Base-by-base conservation (phyloP, 169 alveolate genomes). In the Plasmodium coatneyi region DNA sequence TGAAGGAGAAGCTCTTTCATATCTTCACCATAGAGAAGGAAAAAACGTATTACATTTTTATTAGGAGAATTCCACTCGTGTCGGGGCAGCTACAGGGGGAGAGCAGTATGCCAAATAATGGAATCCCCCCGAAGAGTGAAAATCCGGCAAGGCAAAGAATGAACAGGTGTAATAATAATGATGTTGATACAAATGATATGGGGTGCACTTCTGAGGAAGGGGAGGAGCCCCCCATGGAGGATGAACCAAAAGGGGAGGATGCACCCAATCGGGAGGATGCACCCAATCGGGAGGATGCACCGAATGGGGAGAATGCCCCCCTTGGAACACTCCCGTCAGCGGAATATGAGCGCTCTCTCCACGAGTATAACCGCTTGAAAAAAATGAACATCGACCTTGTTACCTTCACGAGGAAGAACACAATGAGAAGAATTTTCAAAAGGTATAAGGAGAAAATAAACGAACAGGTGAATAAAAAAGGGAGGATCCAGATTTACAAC, bases 21-120 rank as follows among this genome's bases (percentile, higher is more conserved):
- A 86, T 86, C 2, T 9, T 9, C 41, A 46, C 86, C 0, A 6
- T 86, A n/a, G 84, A 86, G 80, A 86, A 52, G 41, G 84, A 86
- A 5, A 86, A 86, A 54, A 72, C 86, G 10, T 52, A 86, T 76
- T 86, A 86, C 71, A 36, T 86, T 52, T 72, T 74, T 76, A 86
- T 86, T 28, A 86, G 34, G 28, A 52, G 70, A 52, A 34, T 86
- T 25, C 93, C 93, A 1, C 54, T 52, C 41, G 1, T 19, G 14
- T 41, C 30, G 22, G 43, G 41, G 6, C 19, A 28, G 19, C 28
- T 16, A 3, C 5, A 82, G 36, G 92, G 78, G 56, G 30, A 19
- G 60, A 46, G 36, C 22, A 39, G 49, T 43, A 7, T 19, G 22
- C 80, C 82, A 3, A 4, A 25, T 72, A 79, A 39, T 0, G n/a